Conservation (phyloP, 2,329 filamentous ascomycete species). For the Basipetospora sp. region DNA sequence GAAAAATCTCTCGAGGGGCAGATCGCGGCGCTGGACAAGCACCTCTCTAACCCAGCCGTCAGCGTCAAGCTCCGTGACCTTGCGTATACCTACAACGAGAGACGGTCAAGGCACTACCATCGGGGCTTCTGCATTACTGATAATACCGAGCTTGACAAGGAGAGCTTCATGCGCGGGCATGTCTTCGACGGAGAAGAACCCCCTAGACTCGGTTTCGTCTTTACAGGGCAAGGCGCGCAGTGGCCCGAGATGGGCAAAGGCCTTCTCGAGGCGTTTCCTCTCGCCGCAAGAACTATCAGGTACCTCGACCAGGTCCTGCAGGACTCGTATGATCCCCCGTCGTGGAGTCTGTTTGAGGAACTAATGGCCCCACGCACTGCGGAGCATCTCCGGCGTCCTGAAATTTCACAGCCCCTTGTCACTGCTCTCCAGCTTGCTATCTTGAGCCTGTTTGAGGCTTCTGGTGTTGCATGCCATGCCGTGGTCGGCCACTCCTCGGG, state of each 20-base stretch:
- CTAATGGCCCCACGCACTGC: no score
- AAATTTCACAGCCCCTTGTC: constrained; percentile 28
- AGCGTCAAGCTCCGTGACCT: background rate
- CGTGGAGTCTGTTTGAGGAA: no score
- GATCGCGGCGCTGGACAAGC: background rate
- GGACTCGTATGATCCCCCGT: no score
- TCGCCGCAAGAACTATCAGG: constrained; percentile 9
- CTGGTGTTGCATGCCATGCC: constrained; percentile 22
- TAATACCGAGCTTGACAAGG: no score
- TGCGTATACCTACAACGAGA: background rate
- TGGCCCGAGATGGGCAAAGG: constrained; percentile 3
- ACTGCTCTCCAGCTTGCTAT: constrained; percentile 34
- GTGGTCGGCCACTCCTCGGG: constrained; percentile 33
- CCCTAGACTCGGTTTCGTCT: constrained; percentile 1
- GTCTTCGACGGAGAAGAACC: background rate
- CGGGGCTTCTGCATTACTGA: no score
- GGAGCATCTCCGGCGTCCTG: no score
- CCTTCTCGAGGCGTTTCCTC: constrained; percentile 10
- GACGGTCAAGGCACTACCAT: no score
- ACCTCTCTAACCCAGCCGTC: background rate
- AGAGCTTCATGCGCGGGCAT: background rate
- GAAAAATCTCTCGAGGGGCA: background rate
- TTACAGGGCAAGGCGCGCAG: constrained; percentile 5
- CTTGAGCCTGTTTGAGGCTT: constrained; percentile 27
- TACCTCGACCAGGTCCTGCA: no score